phyloP scores from a whole-genome alignment of 1,139 yeast genomes.

The Arxiozyma slooffiae region DNA sequence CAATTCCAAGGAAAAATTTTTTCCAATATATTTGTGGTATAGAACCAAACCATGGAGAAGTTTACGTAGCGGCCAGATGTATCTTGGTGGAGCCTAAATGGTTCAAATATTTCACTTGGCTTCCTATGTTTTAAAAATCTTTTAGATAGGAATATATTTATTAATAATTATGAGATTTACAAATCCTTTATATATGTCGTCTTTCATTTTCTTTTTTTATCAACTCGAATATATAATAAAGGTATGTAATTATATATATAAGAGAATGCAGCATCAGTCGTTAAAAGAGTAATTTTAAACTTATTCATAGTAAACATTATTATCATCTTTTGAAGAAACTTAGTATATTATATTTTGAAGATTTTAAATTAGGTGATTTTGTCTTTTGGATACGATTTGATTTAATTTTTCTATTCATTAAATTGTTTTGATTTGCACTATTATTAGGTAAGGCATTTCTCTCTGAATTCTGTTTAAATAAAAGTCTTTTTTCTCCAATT shows the following conservation, averaged over 20 bases:
- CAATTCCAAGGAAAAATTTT: conserved; percentile 21
- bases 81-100: conserved; percentile 69
- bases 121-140: conserved; percentile 24
- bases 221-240: neutral
- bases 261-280: neutral
- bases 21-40: conserved; percentile 6
- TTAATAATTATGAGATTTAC: too few relatives aligned
- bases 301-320: too few relatives aligned
- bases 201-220: neutral
- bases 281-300: too few relatives aligned
- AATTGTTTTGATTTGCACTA: neutral
- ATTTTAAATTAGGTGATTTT: too few relatives aligned
- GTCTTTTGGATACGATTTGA: neutral
- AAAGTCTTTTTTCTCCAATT: conserved; percentile 24
- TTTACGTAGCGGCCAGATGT: conserved; percentile 50
- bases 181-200: too few relatives aligned
- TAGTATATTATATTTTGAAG: neutral
- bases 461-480: conserved; percentile 7
- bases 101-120: conserved; percentile 65
- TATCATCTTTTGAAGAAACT: neutral
- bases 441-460: neutral
- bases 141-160: neutral
- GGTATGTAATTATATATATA: neutral
- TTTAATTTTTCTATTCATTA: neutral
- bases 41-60: conserved; percentile 22